Base-by-base conservation (phyloP, 805 yeast species). In the Wickerhamiella sergipiensis region DNA sequence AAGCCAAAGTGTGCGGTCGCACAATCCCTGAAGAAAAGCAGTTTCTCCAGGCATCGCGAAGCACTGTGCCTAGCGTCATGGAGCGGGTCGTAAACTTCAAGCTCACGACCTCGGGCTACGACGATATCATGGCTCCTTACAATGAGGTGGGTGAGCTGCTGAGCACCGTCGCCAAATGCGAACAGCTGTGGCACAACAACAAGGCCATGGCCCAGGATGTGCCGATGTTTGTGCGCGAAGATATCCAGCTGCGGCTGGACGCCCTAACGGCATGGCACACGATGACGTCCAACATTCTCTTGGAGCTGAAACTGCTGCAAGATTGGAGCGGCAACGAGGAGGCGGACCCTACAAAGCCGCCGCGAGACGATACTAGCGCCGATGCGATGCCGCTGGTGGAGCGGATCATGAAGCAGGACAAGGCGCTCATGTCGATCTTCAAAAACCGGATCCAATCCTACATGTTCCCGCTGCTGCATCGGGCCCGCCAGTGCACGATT, bases 271-370 rank as follows among this genome's bases (percentile, higher is more conserved):
- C 96, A 0, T 90, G 97, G 96, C 72, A 77, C 24, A 78, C 87
- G 7, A 79, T 86, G 39, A 78, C 88, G 0, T 76, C 74, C 45
- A 83, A 87, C 0, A 78, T 89, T 19, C 73, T 75, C 45, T 67
- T 78, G 36, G 88, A 83, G 59, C 69, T 81, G 1, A 67, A 72
- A 15, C 74, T 81, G 5, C 67, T 92, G 54, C 74, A 76, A 54
- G 65, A 73, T 43, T 88, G 96, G 96, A 85, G 88, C 4, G 95
- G 95, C 3, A 84, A 84, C 63, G 83, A 79, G 48, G 87, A 81
- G 33, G 66, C 84, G 24, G 92, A 87, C 60, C 78, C 87, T 8
- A 69, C 75, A 0, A 61, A 57, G 33, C 55, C 64, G 31, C 67
- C 70, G 0, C 67, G 67, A 18, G 55, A 60, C 36, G 66, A 64